Evolutionary conservation across 2,329 filamentous ascomycete species (phyloP).

Genomic region (Fusarium pseudoanthophilum): DNA sequence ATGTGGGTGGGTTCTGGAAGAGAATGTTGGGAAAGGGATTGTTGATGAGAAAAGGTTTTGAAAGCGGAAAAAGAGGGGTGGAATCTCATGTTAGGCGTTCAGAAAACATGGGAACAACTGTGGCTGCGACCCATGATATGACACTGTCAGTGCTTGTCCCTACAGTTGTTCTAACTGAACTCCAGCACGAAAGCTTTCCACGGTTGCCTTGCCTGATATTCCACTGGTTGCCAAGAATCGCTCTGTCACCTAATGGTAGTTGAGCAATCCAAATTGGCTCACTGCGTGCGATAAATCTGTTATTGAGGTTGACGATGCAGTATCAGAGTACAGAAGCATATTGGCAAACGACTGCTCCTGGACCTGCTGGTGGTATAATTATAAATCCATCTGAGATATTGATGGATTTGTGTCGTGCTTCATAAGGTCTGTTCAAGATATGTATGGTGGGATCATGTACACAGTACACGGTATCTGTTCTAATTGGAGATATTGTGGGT

Average conservation of each 20-base stretch:
- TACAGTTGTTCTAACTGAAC: background rate
- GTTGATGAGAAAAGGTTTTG: rapidly evolving
- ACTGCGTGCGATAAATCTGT: background rate
- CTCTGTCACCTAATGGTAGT: rapidly evolving
- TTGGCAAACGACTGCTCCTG: background rate
- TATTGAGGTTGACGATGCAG: background rate
- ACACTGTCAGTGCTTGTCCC: background rate
- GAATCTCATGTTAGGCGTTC: background rate
- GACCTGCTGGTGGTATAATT: background rate
- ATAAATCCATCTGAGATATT: background rate
- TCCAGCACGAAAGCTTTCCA: background rate
- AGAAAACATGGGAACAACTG: background rate
- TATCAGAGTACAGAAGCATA: background rate
- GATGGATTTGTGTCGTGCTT: background rate
- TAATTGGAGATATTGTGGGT: background rate
- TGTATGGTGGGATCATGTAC: background rate
- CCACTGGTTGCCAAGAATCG: rapidly evolving
- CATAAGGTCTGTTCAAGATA: background rate
- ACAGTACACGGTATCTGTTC: rapidly evolving
- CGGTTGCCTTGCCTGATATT: background rate
- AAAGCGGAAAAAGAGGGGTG: no score
- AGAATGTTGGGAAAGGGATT: background rate
- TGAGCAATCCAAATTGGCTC: rapidly evolving
- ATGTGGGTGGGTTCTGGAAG: no score
- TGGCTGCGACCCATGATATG: background rate